These are phyloP conservation scores for Solanum hybrid DNA, from an alignment of 305 asterid species.

Conservation along the genomic window DNA sequence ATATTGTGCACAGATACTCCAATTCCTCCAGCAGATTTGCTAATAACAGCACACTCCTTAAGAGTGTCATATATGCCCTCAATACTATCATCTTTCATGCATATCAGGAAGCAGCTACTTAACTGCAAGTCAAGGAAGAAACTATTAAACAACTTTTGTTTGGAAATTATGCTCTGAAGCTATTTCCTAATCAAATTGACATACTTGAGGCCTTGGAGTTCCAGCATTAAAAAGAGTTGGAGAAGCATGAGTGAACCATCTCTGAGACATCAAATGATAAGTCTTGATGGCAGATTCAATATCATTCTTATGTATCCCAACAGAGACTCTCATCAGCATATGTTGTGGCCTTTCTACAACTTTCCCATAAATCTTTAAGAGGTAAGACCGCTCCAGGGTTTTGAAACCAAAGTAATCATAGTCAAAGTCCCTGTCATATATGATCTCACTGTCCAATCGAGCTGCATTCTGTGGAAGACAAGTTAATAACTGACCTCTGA, in stretches of 20 bases:
- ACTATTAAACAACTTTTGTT: not conserved
- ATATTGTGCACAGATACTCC: slow-evolving; percentile 89
- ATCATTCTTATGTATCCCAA: slow-evolving; percentile 85
- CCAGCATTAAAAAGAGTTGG: slow-evolving; percentile 97
- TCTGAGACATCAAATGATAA: slow-evolving; percentile 82
- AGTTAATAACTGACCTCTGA: not conserved
- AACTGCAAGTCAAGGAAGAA: slow-evolving; percentile 33
- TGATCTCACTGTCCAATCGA: slow-evolving; percentile 86
- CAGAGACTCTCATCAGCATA: slow-evolving; percentile 96
- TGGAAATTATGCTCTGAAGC: not conserved
- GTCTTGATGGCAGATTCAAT: slow-evolving; percentile 70
- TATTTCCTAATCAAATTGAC: slow-evolving; percentile 2
- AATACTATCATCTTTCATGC: slow-evolving; percentile 97
- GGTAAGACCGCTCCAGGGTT: slow-evolving; percentile 91
- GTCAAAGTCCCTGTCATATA: slow-evolving; percentile 91
- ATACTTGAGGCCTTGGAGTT: slow-evolving; percentile 90
- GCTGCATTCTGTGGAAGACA: slow-evolving; percentile 45
- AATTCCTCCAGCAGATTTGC: slow-evolving; percentile 99
- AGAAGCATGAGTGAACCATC: slow-evolving; percentile 98
- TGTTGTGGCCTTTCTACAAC: slow-evolving; percentile 97
- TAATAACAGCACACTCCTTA: slow-evolving; percentile 94
- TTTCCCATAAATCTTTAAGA: slow-evolving; percentile 60
- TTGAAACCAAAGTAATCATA: slow-evolving; percentile 93
- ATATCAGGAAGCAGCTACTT: slow-evolving; percentile 90
- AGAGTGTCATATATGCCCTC: slow-evolving; percentile 94